These are phyloP conservation scores for Tricholomella constricta DNA, from an alignment of 768 basidiomycete species.

Conservation along the genomic window DNA sequence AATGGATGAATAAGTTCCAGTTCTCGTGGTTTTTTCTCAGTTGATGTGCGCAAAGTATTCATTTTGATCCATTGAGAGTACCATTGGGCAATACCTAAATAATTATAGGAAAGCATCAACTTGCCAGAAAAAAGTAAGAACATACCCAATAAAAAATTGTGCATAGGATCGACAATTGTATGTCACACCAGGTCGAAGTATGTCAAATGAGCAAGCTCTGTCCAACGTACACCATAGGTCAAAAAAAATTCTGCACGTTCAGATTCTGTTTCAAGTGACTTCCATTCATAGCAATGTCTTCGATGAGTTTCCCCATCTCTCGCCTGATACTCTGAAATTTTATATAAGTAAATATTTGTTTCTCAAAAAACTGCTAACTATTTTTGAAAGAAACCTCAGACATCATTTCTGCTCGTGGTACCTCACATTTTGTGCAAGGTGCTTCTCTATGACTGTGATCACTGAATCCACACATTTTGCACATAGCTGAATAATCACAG, in stretches of 20 bases:
- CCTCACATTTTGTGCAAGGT: conserved; percentile 1
- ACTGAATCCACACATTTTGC: conserved; percentile 4
- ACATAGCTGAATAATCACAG: conserved; percentile 20
- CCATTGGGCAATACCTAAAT: conserved; percentile 26
- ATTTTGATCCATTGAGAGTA: conserved; percentile 24
- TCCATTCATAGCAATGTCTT: conserved; percentile 11
- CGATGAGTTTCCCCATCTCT: conserved; percentile 12
- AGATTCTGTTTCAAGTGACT: background rate
- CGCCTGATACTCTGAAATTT: conserved; percentile 4
- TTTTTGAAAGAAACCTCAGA: background rate
- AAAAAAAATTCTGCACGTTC: conserved; percentile 18
- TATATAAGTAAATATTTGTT: background rate
- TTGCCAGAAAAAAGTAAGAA: background rate
- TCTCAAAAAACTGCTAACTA: background rate
- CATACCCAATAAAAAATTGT: conserved; percentile 28
- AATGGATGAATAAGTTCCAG: conserved; percentile 24
- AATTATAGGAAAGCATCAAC: background rate
- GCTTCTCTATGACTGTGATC: conserved; percentile 5
- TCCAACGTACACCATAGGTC: conserved; percentile 25
- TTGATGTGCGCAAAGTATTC: conserved; percentile 11
- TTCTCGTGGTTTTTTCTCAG: conserved; percentile 18
- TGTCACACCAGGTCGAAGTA: conserved; percentile 26
- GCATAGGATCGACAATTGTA: conserved; percentile 31
- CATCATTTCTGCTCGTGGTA: background rate
- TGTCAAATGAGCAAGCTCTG: conserved; percentile 23